Evolutionary conservation across 768 basidiomycete genomes (phyloP).

Genomic region (Leccinellum rugosiceps): DNA sequence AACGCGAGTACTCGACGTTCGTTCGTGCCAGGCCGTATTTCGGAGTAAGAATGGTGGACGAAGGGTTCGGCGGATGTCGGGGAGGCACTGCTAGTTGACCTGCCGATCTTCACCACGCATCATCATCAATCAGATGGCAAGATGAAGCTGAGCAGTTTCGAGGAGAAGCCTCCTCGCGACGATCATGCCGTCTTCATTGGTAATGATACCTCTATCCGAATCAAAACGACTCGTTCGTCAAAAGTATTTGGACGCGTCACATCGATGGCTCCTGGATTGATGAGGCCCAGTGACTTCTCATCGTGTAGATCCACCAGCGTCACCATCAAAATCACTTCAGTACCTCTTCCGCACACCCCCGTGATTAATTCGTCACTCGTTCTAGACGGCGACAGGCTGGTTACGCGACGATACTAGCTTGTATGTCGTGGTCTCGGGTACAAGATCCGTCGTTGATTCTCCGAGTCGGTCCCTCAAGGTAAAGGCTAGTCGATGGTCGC

Average conservation of each 20-base stretch:
- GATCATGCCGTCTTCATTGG: neutral
- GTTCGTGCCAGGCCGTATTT: neutral
- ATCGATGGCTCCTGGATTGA: neutral
- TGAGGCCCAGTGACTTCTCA: neutral
- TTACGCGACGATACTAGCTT: neutral
- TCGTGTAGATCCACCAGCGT: neutral
- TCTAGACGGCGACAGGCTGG: neutral
- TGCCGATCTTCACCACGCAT: too few species aligned
- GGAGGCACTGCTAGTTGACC: neutral
- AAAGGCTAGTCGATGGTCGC: neutral
- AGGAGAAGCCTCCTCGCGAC: neutral
- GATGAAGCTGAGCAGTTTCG: neutral
- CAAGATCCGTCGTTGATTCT: neutral
- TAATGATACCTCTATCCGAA: neutral
- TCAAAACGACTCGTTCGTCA: neutral
- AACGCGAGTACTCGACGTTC: neutral
- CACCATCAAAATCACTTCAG: neutral
- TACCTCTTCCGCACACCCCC: neutral
- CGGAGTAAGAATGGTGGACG: too few species aligned
- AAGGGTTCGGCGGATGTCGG: neutral
- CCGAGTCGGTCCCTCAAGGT: neutral
- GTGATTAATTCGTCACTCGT: neutral
- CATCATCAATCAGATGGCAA: neutral
- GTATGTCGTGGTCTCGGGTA: neutral
- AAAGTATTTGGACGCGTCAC: neutral